Percentiles rank a stretch among this genome's conserved stretches.
Evolutionary conservation across 768 basidiomycete genomes (phyloP).

Genomic region (Mycena venus): DNA sequence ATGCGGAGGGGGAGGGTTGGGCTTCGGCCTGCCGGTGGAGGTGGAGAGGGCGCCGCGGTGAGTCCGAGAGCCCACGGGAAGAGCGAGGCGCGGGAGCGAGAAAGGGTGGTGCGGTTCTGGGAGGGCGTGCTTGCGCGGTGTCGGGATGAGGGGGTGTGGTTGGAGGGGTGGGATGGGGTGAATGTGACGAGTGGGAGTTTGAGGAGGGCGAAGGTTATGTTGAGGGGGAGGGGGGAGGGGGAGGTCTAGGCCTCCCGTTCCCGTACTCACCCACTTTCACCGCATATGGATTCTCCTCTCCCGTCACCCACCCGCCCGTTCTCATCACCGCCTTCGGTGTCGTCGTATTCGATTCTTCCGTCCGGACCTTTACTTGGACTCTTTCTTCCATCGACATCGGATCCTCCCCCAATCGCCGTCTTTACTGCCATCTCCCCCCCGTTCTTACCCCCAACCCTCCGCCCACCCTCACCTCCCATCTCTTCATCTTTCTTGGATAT

Average conservation of each 20-base stretch:
- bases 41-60: no score
- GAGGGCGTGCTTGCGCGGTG: conserved; percentile 63
- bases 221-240: neutral
- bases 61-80: neutral
- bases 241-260: neutral
- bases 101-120: conserved; percentile 57
- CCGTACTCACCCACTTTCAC: no score
- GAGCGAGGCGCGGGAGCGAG: conserved; percentile 24
- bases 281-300: neutral
- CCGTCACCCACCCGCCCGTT: neutral
- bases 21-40: no score
- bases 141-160: conserved; percentile 66
- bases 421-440: no score
- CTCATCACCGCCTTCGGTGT: no score
- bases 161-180: conserved; percentile 74
- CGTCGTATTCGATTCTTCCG: no score
- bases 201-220: conserved; percentile 36
- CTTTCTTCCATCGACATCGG: no score
- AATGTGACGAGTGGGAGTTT: conserved; percentile 65
- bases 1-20: conserved; percentile 57
- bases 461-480: no score
- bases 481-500: no score
- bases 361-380: no score
- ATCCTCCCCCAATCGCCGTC: no score
- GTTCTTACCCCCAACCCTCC: no score